These are phyloP conservation scores for Glebionis coronaria DNA, from an alignment of 129 eudicot species.

Conservation along the genomic window DNA sequence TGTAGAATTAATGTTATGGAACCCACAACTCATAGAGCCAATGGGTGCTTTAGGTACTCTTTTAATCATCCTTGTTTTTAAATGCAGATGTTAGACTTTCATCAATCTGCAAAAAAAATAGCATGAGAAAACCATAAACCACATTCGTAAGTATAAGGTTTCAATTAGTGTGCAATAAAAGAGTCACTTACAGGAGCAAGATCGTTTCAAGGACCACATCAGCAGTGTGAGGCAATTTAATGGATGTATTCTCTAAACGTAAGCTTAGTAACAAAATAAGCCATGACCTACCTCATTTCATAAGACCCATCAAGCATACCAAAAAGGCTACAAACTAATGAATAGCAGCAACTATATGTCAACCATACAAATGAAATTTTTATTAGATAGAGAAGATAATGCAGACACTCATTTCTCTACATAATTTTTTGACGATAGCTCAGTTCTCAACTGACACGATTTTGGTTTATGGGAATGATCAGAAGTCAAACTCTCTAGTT, in stretches of 20 bases:
- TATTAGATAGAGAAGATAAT: no score
- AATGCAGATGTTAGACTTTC: constrained; percentile 77
- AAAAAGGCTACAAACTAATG: no score
- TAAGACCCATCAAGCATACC: no score
- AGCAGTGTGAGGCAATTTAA: constrained; percentile 27
- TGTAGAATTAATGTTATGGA: no score
- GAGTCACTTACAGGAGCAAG: constrained; percentile 80
- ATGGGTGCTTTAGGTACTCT: no score
- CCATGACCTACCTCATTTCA: no score
- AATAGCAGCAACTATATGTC: no score
- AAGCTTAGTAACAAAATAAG: no score
- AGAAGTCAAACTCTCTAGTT: constrained; percentile 90
- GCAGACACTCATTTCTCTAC: constrained; percentile 27
- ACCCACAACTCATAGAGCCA: no score
- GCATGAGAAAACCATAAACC: background rate
- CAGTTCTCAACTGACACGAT: constrained; percentile 14
- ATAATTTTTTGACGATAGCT: constrained; percentile 21
- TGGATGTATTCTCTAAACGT: no score
- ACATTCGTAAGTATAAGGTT: background rate
- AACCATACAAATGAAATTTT: no score
- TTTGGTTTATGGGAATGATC: constrained; percentile 32
- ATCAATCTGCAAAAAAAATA: constrained; percentile 40
- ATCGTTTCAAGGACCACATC: constrained; percentile 85
- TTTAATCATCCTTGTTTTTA: constrained; percentile 50
- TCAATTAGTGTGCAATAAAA: background rate